phyloP scores from a whole-genome alignment of 176 grass and related monocot genomes.

The maize (Zea mays) region DNA sequence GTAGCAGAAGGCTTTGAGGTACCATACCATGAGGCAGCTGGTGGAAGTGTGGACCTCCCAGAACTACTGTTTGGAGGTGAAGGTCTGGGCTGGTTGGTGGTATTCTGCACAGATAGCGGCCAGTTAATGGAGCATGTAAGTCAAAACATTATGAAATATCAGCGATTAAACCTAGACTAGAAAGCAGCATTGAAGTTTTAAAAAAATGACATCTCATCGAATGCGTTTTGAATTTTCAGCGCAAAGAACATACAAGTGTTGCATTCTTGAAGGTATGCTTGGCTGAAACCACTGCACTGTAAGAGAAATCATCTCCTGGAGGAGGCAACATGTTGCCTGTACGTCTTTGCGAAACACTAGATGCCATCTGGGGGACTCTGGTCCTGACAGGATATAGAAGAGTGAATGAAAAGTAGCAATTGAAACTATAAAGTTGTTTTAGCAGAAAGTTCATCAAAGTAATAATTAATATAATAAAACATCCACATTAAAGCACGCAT shows the following conservation, averaged over 20 bases:
- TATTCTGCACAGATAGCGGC: slow-evolving; percentile 44
- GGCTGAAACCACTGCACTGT: slow-evolving; percentile 50
- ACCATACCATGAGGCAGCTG: slow-evolving; percentile 80
- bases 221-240: slow-evolving; percentile 12
- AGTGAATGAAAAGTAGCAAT: slow-evolving; percentile 22
- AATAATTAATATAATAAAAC: slow-evolving; percentile 1
- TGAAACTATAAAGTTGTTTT: slow-evolving; percentile 27
- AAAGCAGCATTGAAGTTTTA: slow-evolving; percentile 19
- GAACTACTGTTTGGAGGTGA: slow-evolving; percentile 70
- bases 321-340: slow-evolving; percentile 78
- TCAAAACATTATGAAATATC: slow-evolving; percentile 29
- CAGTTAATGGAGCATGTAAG: slow-evolving; percentile 33
- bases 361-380: slow-evolving; percentile 85
- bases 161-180: not conserved
- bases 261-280: slow-evolving; percentile 63
- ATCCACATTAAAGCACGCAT: not conserved
- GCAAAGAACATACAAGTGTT: slow-evolving; percentile 56
- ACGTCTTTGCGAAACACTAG: slow-evolving; percentile 71
- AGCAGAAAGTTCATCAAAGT: slow-evolving; percentile 17
- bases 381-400: slow-evolving; percentile 57
- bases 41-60: slow-evolving; percentile 72
- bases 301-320: slow-evolving; percentile 76
- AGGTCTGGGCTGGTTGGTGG: slow-evolving; percentile 59
- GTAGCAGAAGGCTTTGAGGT: not conserved
- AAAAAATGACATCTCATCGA: slow-evolving; percentile 9